A percentile compares a stretch with the other conserved stretches of the same genome.
phyloP scores from a whole-genome alignment of 2,329 filamentous ascomycete genomes.

The Pleoardoris graminearum region DNA sequence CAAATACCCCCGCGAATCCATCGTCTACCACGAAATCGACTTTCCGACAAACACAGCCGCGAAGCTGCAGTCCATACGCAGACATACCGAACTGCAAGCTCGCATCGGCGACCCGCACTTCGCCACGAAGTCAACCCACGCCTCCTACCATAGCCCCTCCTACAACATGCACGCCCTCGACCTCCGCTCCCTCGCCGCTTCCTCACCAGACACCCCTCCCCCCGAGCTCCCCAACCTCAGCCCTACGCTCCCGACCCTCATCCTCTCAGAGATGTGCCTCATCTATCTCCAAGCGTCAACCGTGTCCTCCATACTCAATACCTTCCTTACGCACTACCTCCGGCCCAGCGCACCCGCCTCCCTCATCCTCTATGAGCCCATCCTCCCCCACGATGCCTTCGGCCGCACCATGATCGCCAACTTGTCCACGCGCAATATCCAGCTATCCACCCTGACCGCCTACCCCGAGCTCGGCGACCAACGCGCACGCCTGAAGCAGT shows the following conservation, averaged over 20 bases:
- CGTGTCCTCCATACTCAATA: conserved; percentile 64
- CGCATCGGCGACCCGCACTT: conserved; percentile 34
- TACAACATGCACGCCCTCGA: conserved; percentile 65
- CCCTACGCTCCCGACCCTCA: conserved; percentile 70
- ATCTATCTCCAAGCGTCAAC: conserved; percentile 76
- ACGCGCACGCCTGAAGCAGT: conserved; percentile 63
- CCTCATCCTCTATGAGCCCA: conserved; percentile 85
- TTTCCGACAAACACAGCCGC: conserved; percentile 73
- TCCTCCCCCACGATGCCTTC: conserved; percentile 81
- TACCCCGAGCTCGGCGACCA: conserved; percentile 74
- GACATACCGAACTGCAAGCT: conserved; percentile 32
- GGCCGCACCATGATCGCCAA: conserved; percentile 92
- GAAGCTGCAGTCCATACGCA: conserved; percentile 59
- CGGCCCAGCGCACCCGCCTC: conserved; percentile 55
- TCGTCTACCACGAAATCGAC: conserved; percentile 91
- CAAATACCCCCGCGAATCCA: conserved; percentile 44
- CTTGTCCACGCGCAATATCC: conserved; percentile 77
- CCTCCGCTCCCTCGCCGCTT: conserved; percentile 61
- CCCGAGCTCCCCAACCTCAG: conserved; percentile 51
- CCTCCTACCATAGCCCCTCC: conserved; percentile 53
- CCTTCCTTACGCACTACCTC: conserved; percentile 41
- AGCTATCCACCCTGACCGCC: conserved; percentile 76
- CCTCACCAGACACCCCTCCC: conserved; percentile 21
- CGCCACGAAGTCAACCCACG: conserved; percentile 27
- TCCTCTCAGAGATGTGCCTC: conserved; percentile 94